Evolutionary conservation across 176 grass and related monocot species (phyloP), one percentile per base, ranked within the genome.

Genomic region (Neostapfia colusana): DNA sequence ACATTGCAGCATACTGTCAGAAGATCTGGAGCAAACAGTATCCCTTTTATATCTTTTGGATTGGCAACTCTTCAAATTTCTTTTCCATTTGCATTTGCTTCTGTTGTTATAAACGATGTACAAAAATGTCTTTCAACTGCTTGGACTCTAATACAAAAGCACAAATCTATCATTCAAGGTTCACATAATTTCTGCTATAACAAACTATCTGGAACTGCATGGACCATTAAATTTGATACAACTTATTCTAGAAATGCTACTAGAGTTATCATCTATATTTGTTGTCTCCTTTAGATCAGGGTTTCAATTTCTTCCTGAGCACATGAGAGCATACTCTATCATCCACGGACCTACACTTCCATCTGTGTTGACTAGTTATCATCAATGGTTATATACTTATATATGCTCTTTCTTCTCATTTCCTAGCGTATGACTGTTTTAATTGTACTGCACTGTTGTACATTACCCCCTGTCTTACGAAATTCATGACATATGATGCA

Each of bases 21-120:
- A 86, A 90, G 62, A 84, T 98, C 95, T 68, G 91, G 91, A 86
- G 95, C 95, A 84, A 84, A 74, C 23, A 94, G 89, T 98, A 98
- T 92, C 95, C 86, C 90, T 85, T 73, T 4, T 71, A 83, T 65
- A 70, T 63, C 41, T 61, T 61, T 63, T 20, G 16, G 53, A 51
- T 81, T 21, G 36, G 50, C 31, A 49, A 43, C 8, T 16, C n/a
- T 84, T 59, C 6, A 15, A 37, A 53, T 42, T 61, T 12, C 63
- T 8, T 26, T 10, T 68, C n/a, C 4, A 13, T 64, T 65, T 27
- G 6, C 23, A 37, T 79, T 79, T 20, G 8, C 7, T 82, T 17
- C 73, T 77, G 18, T 34, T 60, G 49, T 35, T 67, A 54, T 54
- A 65, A 12, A 54, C 9, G 7, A 31, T 61, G 15, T 63, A 18